These are phyloP conservation scores for Hansenula sp. DNA, from an alignment of 1,139 yeast genomes.

Conservation along the genomic window DNA sequence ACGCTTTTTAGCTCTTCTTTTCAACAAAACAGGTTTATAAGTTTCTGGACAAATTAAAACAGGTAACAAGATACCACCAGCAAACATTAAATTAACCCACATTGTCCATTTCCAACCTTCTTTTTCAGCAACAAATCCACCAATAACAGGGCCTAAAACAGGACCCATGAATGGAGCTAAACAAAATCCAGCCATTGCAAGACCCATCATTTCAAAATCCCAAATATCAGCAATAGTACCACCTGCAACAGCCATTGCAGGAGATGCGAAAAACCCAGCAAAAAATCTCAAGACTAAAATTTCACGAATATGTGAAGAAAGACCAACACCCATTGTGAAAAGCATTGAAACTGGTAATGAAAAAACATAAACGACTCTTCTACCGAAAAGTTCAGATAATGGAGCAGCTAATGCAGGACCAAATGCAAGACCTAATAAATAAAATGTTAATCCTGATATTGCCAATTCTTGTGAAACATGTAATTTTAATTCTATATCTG, in stretches of 20 bases:
- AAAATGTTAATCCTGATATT: conserved; percentile 64
- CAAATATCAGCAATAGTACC: conserved; percentile 80
- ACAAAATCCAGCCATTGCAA: conserved; percentile 70
- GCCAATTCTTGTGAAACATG: conserved; percentile 54
- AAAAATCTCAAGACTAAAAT: conserved; percentile 71
- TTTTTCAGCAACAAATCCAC: conserved; percentile 68
- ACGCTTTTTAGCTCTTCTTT: conserved; percentile 53
- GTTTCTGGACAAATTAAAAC: conserved; percentile 63
- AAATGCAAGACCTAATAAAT: conserved; percentile 63
- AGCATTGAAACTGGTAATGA: conserved; percentile 68
- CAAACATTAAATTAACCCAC: conserved; percentile 73
- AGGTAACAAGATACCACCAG: conserved; percentile 60
- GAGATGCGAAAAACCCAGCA: conserved; percentile 77
- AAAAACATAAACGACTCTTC: conserved; percentile 55
- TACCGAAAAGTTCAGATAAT: conserved; percentile 67
- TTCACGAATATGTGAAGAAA: conserved; percentile 50
- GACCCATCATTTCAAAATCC: conserved; percentile 57
- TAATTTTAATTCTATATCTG: conserved; percentile 43
- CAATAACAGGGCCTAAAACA: conserved; percentile 76
- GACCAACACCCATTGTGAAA: conserved; percentile 73
- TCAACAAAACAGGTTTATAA: conserved; percentile 57
- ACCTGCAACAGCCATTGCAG: conserved; percentile 83
- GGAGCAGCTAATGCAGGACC: conserved; percentile 81
- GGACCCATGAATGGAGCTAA: conserved; percentile 77
- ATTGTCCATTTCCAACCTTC: conserved; percentile 76